A percentile compares a stretch with the other conserved stretches of the same genome.
Conservation (phyloP, 1,284 basidiomycete species). For the Rhodotorula mucilaginosa region DNA sequence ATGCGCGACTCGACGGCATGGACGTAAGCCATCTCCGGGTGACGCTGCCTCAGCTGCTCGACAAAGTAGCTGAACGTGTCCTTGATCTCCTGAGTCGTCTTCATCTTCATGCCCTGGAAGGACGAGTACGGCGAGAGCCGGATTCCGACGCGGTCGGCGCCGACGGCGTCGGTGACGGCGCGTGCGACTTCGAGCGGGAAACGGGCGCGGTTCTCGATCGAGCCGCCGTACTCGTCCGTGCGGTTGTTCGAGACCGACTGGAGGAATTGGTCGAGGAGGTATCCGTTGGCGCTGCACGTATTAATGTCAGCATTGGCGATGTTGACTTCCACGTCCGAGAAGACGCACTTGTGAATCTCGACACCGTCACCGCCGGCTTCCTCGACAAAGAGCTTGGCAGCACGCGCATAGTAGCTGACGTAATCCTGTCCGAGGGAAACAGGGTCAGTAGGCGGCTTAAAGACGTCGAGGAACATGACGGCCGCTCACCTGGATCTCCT, state of each 20-base stretch:
- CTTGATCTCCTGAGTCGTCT: conserved; percentile 32
- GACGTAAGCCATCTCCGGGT: conserved; percentile 57
- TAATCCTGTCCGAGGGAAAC: conserved; percentile 41
- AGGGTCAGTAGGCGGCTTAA: not conserved
- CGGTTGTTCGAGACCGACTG: conserved; percentile 56
- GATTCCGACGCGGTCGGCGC: conserved; percentile 55
- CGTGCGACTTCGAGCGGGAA: conserved; percentile 59
- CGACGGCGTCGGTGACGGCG: conserved; percentile 55
- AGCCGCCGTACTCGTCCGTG: conserved; percentile 62
- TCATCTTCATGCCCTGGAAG: conserved; percentile 39
- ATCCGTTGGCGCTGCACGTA: conserved; percentile 48
- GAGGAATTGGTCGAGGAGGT: conserved; percentile 59
- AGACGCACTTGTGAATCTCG: conserved; percentile 57
- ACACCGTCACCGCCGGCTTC: conserved; percentile 66
- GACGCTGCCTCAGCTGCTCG: conserved; percentile 47
- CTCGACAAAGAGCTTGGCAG: conserved; percentile 57
- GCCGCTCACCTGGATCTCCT: conserved; percentile 40
- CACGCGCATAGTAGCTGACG: conserved; percentile 54
- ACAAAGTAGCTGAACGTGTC: conserved; percentile 48
- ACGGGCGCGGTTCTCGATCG: conserved; percentile 57
- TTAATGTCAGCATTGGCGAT: no score
- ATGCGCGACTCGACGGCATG: conserved; percentile 52
- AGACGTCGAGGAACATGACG: no score
- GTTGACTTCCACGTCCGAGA: no score
- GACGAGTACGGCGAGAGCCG: conserved; percentile 57